A percentile compares a stretch with the other conserved stretches of the same genome.
Evolutionary conservation across 202 grass and related monocot species (phyloP).

Genomic region (Panicum virgatum): DNA sequence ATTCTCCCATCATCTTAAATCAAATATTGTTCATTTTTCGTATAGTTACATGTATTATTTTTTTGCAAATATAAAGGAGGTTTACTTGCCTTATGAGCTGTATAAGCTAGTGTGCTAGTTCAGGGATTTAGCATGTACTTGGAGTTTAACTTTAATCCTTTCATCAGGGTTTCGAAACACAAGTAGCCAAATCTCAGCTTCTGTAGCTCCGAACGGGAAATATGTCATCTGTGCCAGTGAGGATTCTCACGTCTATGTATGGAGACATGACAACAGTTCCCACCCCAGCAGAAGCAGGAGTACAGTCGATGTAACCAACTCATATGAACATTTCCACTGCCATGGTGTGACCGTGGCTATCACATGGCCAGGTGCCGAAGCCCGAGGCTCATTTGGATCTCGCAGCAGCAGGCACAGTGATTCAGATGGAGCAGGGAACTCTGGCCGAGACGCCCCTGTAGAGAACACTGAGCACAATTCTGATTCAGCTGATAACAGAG

Average conservation of each 20-base stretch:
- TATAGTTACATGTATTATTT: background rate
- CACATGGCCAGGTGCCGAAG: conserved; percentile 69
- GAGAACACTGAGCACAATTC: conserved; percentile 32
- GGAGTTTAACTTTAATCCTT: background rate
- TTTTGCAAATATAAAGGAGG: background rate
- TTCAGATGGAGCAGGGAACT: conserved; percentile 48
- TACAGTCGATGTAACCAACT: conserved; percentile 69
- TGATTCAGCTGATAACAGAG: conserved; percentile 32
- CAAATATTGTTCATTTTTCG: background rate
- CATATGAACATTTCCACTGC: conserved; percentile 94
- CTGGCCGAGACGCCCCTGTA: conserved; percentile 32
- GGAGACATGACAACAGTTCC: conserved; percentile 85
- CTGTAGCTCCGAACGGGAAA: conserved; percentile 81
- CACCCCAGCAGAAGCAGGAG: conserved; percentile 69
- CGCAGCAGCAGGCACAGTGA: conserved; percentile 53
- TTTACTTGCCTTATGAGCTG: background rate
- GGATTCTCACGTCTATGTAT: conserved; percentile 93
- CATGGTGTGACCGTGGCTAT: conserved; percentile 77
- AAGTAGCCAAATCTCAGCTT: conserved; percentile 97
- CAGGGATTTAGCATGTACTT: background rate
- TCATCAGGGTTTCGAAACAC: conserved; percentile 90
- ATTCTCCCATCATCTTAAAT: background rate
- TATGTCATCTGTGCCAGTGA: conserved; percentile 91
- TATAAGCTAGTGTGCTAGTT: background rate
- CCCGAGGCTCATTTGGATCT: conserved; percentile 31